Base-by-base conservation (phyloP, 305 asterid species). In the Coffea humblotiana region DNA sequence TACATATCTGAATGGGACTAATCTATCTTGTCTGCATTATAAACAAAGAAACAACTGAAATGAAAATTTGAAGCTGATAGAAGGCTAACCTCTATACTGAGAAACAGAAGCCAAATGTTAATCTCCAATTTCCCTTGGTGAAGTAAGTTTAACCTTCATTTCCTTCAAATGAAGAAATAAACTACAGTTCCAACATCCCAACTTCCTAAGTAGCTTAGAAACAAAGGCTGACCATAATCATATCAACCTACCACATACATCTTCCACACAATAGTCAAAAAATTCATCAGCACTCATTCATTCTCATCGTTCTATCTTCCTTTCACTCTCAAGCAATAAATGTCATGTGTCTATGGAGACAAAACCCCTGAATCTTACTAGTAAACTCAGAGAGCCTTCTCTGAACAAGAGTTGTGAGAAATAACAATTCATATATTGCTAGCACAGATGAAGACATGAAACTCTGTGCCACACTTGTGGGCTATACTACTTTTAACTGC, bases 101-200 rank as follows among this genome's bases (percentile, higher is more conserved):
- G 67, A 56, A 2, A 21, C 67, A 48, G 21, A 66, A 54, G 15
- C 90, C 84, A 75, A 81, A 78, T 76, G 43, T 40, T 40, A 82
- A 87, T 81, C 79, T 16, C 80, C 89, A 56, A 54, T 7, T 11
- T 27, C 11, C 6, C 52, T 74, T 58, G 66, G 40, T 45, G 48
- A 60, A 37, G 19, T 25, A 25, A 37, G 23, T 47, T 18, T 81
- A n/a, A 87, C 91, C 93, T 90, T 90, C 85, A 86, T 81, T 19
- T 86, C 91, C 93, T 90, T 90, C 86, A 86, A 84, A 78, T 79
- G 81, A 90, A 89, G 95, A 84, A 91, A 89, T 82, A 86, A 77
- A 58, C 72, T 82, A 76, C 78, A 79, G 45, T 23, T 37, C 70
- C 40, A 66, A 58, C 29, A 58, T 75, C 48, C 70, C 54, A 58